Evolutionary conservation across 2,329 filamentous ascomycete species (phyloP).

Genomic region (Remersonia thermophila): DNA sequence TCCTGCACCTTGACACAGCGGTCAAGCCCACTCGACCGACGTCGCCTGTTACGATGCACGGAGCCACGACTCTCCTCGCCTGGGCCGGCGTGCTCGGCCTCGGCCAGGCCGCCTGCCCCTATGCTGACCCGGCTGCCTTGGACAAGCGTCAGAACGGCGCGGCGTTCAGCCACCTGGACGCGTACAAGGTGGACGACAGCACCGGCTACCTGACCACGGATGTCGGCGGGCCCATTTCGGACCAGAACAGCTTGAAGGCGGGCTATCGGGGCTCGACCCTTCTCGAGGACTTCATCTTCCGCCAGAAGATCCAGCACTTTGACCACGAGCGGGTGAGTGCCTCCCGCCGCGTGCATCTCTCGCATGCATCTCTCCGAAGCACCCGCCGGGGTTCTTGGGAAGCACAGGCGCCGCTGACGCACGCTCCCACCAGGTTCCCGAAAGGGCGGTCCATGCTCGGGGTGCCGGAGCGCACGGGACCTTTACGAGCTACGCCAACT

Average conservation of each 20-base stretch:
- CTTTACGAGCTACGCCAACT: constrained; percentile 56
- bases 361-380: no score
- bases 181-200: constrained; percentile 39
- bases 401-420: no score
- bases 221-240: constrained; percentile 54
- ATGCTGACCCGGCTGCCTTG: constrained; percentile 11
- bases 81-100: constrained; percentile 12
- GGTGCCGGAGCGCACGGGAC: constrained; percentile 58
- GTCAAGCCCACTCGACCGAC: no score
- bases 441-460: constrained; percentile 57
- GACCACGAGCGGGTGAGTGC: constrained; percentile 53
- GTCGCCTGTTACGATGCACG: constrained; percentile 7
- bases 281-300: constrained; percentile 60
- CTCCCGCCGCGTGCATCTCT: no score
- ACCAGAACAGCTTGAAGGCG: constrained; percentile 54
- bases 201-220: constrained; percentile 50
- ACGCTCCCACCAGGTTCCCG: constrained; percentile 34
- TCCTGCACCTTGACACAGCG: no score
- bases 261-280: constrained; percentile 55
- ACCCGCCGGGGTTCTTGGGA: no score
- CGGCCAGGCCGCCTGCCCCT: constrained; percentile 16
- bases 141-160: constrained; percentile 8
- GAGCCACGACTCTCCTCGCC: constrained; percentile 11
- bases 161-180: constrained; percentile 16
- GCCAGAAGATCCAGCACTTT: constrained; percentile 60